Evolutionary conservation across 2,329 filamentous ascomycete genomes (phyloP), one percentile per base, ranked within the genome.

Genomic region (Beauveria caledonica): DNA sequence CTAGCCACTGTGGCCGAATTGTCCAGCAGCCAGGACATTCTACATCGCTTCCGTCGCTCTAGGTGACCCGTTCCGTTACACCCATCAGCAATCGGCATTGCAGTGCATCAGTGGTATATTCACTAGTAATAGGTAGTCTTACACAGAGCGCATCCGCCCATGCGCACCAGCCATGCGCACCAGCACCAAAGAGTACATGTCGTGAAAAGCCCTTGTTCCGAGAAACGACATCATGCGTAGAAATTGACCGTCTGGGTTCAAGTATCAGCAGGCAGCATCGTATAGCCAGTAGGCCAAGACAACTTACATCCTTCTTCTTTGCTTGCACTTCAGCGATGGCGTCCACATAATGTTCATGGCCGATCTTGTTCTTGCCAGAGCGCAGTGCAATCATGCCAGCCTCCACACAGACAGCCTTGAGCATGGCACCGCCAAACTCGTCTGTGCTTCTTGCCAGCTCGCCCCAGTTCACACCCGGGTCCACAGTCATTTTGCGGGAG

Each of bases 341-440:
- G 80, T 99, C 94, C 55, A 99, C 94, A 72, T 97, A 99, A 76
- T 99, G 91, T 79, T 99, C 94, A 73, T 99, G 94, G 62, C 89
- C 89, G 71, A 99, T 94, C 83, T 97, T 97, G 77, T 88, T 92
- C 81, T 96, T 92, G 63, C 94, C 94, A 74, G 88, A 91, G 67
- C 94, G 85, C 71, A 99, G 80, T 29, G 94, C 94, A 77, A 99
- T 99, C 94, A 99, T 99, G 72, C 94, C 94, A 56, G 94, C 94
- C 79, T 99, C 94, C 27, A 99, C 94, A 74, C 94, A 99, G 23
- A 99, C 94, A 48, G 94, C 94, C 83, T 99, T 99, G 68, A 99
- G 79, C 86, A 96, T 93, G 63, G 94, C 94, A 72, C 94, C 94
- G 62, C 94, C 94, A 73, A 99, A 99, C 77, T 99, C 94, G 73